Evolutionary conservation across 176 grass and related monocot species (phyloP), one percentile per base, ranked within the genome.

Genomic region (Carex pumila): DNA sequence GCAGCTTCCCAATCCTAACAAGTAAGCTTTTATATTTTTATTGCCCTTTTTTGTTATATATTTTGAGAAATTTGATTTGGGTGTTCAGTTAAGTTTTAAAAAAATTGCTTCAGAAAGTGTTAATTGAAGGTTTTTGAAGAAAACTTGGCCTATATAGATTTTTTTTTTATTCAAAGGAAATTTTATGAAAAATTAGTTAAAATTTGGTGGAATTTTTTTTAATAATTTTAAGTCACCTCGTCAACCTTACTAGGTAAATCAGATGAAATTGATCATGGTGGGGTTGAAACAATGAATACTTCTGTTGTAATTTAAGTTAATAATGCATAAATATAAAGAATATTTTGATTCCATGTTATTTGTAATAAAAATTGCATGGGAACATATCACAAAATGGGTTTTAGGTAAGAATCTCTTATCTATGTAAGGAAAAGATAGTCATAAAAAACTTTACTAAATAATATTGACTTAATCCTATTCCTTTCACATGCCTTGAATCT

Each of bases 1-100:
- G 3, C 82, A 94, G 0, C 94, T 94, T 50, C 87, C 94, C 19
- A 62, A 78, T 78, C 55, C 88, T 91, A 94, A 90, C 91, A 90
- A 94, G 92, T 91, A 61, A 30, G 71, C 54, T 68, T 2, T 11
- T 59, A 30, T 14, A 32, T 52, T 17, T 19, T 60, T 57, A 29
- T 55, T 50, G 56, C 19, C 30, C 17, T 29, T 71, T 53, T 39
- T 60, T 61, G 32, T 1, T 71, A 37, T 3, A 15, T 81, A 3
- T 36, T 7, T 45, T 63, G 30, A 73, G 29, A 75, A 31, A 63
- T 9, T 56, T 76, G 1, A n/a, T 87, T 58, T 15, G 36, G 6
- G 10, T 64, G 19, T 9, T 25, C 3, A 65, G 25, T 18, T 61
- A 9, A 21, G 4, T 50, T 52, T 52, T 73, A n/a, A 59, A 60